Percentiles rank a stretch among this genome's conserved stretches.
These are phyloP conservation scores for Aspergillus hortae DNA, from an alignment of 2,329 filamentous ascomycete genomes.

Conservation along the genomic window DNA sequence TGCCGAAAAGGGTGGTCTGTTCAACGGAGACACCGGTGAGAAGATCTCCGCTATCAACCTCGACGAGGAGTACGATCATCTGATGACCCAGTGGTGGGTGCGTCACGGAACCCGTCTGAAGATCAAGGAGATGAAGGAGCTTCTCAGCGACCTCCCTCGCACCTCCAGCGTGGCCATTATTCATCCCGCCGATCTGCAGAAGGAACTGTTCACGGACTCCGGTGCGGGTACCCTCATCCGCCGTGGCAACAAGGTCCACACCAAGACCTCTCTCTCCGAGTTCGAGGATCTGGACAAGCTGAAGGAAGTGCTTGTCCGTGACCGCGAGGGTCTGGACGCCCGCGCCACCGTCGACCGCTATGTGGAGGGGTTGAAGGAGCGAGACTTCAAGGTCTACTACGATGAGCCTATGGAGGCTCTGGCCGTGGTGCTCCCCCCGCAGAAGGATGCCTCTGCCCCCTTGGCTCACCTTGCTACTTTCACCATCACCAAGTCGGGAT, in stretches of 20 bases:
- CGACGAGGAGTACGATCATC: constrained; percentile 88
- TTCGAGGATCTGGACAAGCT: constrained; percentile 74
- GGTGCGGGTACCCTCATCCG: constrained; percentile 91
- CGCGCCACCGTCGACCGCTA: constrained; percentile 83
- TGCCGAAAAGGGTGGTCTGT: constrained; percentile 95
- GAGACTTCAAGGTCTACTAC: constrained; percentile 87
- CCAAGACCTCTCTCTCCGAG: constrained; percentile 66
- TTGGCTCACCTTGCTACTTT: constrained; percentile 85
- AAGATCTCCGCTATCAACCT: constrained; percentile 98
- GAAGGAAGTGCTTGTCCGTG: constrained; percentile 76
- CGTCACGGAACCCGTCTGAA: constrained; percentile 91
- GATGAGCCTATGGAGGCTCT: constrained; percentile 92
- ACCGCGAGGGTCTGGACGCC: constrained; percentile 77
- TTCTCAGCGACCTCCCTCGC: constrained; percentile 81
- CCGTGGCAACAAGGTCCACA: constrained; percentile 83
- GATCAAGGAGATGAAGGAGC: constrained; percentile 95
- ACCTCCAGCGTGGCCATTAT: constrained; percentile 97
- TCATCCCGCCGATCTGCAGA: constrained; percentile 90
- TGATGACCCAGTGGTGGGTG: constrained; percentile 94
- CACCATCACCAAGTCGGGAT: constrained; percentile 89
- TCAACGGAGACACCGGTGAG: constrained; percentile 87
- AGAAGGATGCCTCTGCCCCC: constrained; percentile 51
- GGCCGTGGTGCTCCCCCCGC: constrained; percentile 77
- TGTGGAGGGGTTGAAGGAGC: constrained; percentile 70
- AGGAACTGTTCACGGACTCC: constrained; percentile 94